Percentiles rank a stretch among this genome's conserved stretches.
Conservation (phyloP, 805 yeast genomes). For the Candida bentonensis region DNA sequence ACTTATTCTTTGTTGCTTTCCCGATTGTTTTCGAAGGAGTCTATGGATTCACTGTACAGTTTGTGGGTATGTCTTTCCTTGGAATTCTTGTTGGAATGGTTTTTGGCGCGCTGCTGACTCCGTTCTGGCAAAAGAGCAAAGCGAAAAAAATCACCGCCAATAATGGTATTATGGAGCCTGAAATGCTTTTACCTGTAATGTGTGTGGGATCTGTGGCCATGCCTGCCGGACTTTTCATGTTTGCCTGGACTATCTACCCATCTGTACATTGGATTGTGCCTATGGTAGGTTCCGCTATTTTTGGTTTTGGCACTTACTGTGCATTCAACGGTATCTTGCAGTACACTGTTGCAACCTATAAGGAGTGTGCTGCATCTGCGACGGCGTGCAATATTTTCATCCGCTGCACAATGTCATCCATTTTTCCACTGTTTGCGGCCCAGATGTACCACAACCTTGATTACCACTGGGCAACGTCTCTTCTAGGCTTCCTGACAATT, state of each 20-base stretch:
- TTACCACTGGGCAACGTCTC: slow-evolving; percentile 29
- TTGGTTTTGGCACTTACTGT: background rate
- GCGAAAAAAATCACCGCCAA: slow-evolving; percentile 18
- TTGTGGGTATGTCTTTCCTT: slow-evolving; percentile 31
- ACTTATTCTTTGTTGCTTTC: slow-evolving; percentile 50
- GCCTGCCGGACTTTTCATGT: slow-evolving; percentile 41
- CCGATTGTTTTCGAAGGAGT: slow-evolving; percentile 48
- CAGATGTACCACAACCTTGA: slow-evolving; percentile 68
- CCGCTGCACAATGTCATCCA: slow-evolving; percentile 62
- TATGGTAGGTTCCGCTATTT: slow-evolving; percentile 15
- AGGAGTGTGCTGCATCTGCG: slow-evolving; percentile 54
- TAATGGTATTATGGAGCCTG: slow-evolving; percentile 35
- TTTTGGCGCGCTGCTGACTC: slow-evolving; percentile 20
- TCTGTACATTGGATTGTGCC: slow-evolving; percentile 41
- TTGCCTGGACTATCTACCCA: slow-evolving; percentile 44
- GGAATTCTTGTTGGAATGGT: slow-evolving; percentile 33
- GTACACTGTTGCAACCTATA: background rate
- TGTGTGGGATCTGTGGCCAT: slow-evolving; percentile 39
- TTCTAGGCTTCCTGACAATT: background rate
- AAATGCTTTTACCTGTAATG: slow-evolving; percentile 44
- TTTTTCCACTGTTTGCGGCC: slow-evolving; percentile 71
- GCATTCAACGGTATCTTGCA: background rate
- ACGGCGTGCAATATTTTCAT: slow-evolving; percentile 75
- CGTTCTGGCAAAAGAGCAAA: background rate
- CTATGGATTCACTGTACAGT: slow-evolving; percentile 46